A percentile compares a stretch with the other conserved stretches of the same genome.
phyloP scores from a whole-genome alignment of 2,329 filamentous ascomycete species.

The Chaetothyriales sp. region DNA sequence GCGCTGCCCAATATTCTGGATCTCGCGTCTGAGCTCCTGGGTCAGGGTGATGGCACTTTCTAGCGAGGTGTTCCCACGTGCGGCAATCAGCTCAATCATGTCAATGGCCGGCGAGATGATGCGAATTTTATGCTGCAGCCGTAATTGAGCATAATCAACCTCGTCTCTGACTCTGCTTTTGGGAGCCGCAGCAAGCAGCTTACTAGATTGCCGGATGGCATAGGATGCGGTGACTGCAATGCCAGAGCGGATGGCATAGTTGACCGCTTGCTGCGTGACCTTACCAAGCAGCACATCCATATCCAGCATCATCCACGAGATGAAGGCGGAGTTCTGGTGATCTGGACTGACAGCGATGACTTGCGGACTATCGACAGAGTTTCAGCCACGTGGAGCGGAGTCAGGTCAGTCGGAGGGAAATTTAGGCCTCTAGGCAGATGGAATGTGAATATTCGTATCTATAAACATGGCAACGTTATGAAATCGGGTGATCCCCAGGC shows the following conservation, averaged over 20 bases:
- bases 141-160: slow-evolving; percentile 53
- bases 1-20: slow-evolving; percentile 61
- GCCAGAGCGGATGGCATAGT: slow-evolving; percentile 80
- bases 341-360: slow-evolving; percentile 1
- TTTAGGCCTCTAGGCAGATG: neutral
- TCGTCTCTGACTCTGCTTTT: slow-evolving; percentile 58
- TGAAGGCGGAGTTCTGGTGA: slow-evolving; percentile 1
- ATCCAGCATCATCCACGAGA: slow-evolving; percentile 17
- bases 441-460: neutral
- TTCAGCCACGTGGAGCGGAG: neutral
- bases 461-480: neutral
- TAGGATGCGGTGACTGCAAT: slow-evolving; percentile 73
- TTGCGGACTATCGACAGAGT: neutral
- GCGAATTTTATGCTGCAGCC: slow-evolving; percentile 73
- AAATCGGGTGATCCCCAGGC: neutral
- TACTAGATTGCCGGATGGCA: slow-evolving; percentile 66
- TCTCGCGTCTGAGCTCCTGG: slow-evolving; percentile 67
- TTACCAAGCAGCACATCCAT: slow-evolving; percentile 60
- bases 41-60: slow-evolving; percentile 75
- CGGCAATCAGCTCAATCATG: slow-evolving; percentile 75
- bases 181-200: slow-evolving; percentile 56
- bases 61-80: slow-evolving; percentile 61
- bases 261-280: slow-evolving; percentile 68
- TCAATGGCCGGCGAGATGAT: slow-evolving; percentile 84
- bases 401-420: neutral